Evolutionary conservation across 768 basidiomycete species (phyloP).

Genomic region (Suillus occidentalis): DNA sequence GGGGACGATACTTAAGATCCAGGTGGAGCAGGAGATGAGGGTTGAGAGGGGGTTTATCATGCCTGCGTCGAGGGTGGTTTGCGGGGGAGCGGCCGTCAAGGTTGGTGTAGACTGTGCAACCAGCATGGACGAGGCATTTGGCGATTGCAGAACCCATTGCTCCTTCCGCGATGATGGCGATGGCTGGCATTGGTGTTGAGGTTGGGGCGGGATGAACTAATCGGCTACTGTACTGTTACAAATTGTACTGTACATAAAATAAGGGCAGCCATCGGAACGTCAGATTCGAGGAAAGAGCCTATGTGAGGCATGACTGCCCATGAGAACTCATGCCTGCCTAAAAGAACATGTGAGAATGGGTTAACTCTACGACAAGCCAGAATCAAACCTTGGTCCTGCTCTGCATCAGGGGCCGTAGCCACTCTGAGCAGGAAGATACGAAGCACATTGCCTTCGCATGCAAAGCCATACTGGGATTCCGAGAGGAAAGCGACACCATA

Average conservation of each 20-base stretch:
- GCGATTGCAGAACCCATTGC: conserved; percentile 59
- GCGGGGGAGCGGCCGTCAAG: conserved; percentile 50
- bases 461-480: conserved; percentile 95
- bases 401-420: conserved; percentile 87
- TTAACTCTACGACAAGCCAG: background rate
- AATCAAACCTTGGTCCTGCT: conserved; percentile 77
- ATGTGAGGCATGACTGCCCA: conserved; percentile 90
- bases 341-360: background rate
- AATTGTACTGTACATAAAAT: too few relatives aligned
- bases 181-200: conserved; percentile 18
- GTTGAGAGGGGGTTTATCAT: conserved; percentile 41
- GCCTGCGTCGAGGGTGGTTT: conserved; percentile 44
- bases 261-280: conserved; percentile 79
- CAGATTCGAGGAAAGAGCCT: conserved; percentile 87
- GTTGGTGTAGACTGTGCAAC: conserved; percentile 51
- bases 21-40: conserved; percentile 33
- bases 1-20: conserved; percentile 54
- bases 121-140: conserved; percentile 39
- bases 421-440: conserved; percentile 88
- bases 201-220: too few relatives aligned
- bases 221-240: too few relatives aligned
- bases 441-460: conserved; percentile 81
- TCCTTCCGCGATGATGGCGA: conserved; percentile 54
- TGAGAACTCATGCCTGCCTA: conserved; percentile 79
- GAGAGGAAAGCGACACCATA: conserved; percentile 94